Evolutionary conservation across 2,329 filamentous ascomycete species (phyloP), one percentile per base, ranked within the genome.

Genomic region (Colletotrichum sp.): DNA sequence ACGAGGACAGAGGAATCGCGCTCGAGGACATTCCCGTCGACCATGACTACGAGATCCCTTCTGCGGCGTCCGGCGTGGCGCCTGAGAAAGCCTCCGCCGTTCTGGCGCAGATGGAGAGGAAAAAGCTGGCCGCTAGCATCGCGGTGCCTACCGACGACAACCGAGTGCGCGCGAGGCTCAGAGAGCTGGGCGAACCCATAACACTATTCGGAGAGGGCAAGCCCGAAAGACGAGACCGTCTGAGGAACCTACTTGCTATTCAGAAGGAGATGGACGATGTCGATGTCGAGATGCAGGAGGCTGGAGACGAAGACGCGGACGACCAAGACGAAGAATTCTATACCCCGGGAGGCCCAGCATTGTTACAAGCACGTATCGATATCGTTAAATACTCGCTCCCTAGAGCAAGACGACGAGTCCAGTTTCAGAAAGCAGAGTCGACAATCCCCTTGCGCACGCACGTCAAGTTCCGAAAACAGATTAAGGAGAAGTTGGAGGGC

Each of bases 61-160:
- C 92, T 36, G 88, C 88, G 4, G 86, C 88, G 4, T 89, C 91
- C 24, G 95, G 94, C 63, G 92, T 94, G 61, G 91, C 93, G 9
- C 91, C 95, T 6, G 95, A 97, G 83, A 95, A 95, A 83, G 95
- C 95, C 4, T 96, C 95, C 4, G 95, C 95, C 16, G 93, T 98
- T 71, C 88, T 98, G 24, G 93, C 92, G 39, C 96, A 99, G 83
- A 97, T 99, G 84, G 94, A 96, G 81, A 95, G 96, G 77, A 98
- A 98, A 85, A 93, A 96, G 81, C 92, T 95, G 81, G 96, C 96
- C 13, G 96, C 96, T 21, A 94, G 94, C 13, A 95, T 99, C 80
- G 94, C 95, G 14, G 97, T 99, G 5, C 97, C 96, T 1, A 99
- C 98, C 71, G 96, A 98, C 83, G 97, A 99, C 87, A 93, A 91